These are phyloP conservation scores for Funneliformis caledonium DNA, from an alignment of 371 early-diverging fungal genomes.

Conservation along the genomic window DNA sequence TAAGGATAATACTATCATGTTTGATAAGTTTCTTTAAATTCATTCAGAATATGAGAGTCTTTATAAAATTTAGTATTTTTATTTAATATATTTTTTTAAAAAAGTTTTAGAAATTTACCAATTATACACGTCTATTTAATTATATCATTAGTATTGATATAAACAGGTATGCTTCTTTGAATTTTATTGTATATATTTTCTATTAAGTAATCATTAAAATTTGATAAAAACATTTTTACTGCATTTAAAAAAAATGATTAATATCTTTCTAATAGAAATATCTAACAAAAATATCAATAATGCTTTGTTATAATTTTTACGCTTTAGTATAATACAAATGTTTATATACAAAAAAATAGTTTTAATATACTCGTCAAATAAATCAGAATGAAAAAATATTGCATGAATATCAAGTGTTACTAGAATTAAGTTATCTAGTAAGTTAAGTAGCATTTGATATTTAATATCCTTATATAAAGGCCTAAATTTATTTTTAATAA, in stretches of 20 bases:
- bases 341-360: neutral
- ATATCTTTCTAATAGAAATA: neutral
- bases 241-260: neutral
- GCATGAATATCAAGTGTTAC: too few species aligned
- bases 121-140: neutral
- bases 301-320: constrained; percentile 14
- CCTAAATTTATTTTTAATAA: neutral
- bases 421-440: neutral
- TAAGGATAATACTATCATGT: too few species aligned
- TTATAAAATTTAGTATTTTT: too few species aligned
- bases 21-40: too few species aligned
- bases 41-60: too few species aligned
- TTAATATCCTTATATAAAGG: neutral
- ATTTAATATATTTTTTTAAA: too few species aligned
- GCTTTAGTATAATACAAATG: neutral
- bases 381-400: too few species aligned
- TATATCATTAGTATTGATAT: neutral
- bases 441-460: neutral
- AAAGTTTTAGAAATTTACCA: neutral
- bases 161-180: neutral
- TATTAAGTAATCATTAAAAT: constrained; percentile 17
- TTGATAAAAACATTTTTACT: neutral
- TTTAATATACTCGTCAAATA: too few species aligned
- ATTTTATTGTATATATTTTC: constrained; percentile 6
- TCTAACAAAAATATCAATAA: neutral